Conservation (phyloP, 768 basidiomycete species). For the Obba rivulosa region DNA sequence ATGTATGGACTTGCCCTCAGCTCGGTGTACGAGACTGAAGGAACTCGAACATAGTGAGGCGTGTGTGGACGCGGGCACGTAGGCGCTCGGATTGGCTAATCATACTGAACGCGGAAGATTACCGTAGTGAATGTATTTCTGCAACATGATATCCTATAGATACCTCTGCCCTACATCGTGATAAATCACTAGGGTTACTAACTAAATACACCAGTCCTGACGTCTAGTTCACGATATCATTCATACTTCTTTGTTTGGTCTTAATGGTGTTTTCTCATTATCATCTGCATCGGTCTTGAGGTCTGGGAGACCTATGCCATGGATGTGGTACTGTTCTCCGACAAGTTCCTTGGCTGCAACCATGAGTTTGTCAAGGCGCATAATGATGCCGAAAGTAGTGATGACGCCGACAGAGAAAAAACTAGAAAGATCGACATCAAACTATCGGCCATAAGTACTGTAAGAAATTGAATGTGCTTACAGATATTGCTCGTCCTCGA, state of each 20-base stretch:
- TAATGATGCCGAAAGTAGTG: constrained; percentile 61
- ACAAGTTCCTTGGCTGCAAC: constrained; percentile 80
- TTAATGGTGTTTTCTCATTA: not conserved
- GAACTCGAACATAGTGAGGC: too few species aligned
- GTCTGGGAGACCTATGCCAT: constrained; percentile 46
- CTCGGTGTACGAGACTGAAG: too few species aligned
- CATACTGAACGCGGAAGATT: too few species aligned
- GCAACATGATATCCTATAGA: too few species aligned
- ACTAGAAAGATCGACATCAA: constrained; percentile 25
- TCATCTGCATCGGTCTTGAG: not conserved
- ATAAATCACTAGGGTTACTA: too few species aligned
- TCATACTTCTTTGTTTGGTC: not conserved
- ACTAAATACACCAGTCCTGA: not conserved
- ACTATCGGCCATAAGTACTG: not conserved
- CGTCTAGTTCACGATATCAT: not conserved
- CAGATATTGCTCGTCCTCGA: constrained; percentile 77
- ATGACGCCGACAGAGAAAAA: constrained; percentile 72
- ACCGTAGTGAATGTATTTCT: too few species aligned
- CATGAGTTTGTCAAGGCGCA: constrained; percentile 72
- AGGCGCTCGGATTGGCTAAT: too few species aligned
- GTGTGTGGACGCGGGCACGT: too few species aligned
- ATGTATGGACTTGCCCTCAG: too few species aligned
- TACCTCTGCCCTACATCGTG: too few species aligned
- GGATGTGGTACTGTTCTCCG: constrained; percentile 84
- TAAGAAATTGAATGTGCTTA: constrained; percentile 32